Evolutionary conservation across 495 filamentous ascomycete species (phyloP).

Genomic region (Neurospora sp.): DNA sequence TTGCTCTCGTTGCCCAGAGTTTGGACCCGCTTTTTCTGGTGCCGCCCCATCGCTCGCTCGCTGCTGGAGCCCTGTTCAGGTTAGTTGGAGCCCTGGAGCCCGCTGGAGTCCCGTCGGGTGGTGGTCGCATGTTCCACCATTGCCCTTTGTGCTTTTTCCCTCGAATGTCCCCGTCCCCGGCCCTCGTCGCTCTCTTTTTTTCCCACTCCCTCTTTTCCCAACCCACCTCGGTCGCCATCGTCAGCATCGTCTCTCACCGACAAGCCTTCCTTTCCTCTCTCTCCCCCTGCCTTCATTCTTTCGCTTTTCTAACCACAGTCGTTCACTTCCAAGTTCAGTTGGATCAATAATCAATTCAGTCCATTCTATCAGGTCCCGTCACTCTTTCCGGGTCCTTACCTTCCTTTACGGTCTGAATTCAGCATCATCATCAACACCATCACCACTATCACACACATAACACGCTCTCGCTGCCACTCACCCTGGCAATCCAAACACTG

Average conservation of each 20-base stretch:
- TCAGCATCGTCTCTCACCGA: slow-evolving; percentile 20
- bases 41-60: background rate
- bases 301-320: slow-evolving; percentile 33
- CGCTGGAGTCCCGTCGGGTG: slow-evolving; percentile 1
- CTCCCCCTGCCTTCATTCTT: slow-evolving; percentile 18
- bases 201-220: slow-evolving; percentile 23
- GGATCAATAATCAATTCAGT: slow-evolving; percentile 19
- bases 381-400: slow-evolving; percentile 30
- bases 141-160: slow-evolving; percentile 22
- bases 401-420: slow-evolving; percentile 18
- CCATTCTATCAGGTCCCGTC: slow-evolving; percentile 21
- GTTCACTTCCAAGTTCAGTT: slow-evolving; percentile 19
- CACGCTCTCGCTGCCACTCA: background rate
- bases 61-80: background rate
- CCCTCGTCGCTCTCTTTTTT: slow-evolving; percentile 21
- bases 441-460: background rate
- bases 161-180: slow-evolving; percentile 22
- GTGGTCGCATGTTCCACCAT: slow-evolving; percentile 12
- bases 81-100: background rate
- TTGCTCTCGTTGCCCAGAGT: background rate
- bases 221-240: slow-evolving; percentile 23
- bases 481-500: background rate
- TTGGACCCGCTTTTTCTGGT: background rate
- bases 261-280: slow-evolving; percentile 18
- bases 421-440: background rate